Evolutionary conservation across 2,329 filamentous ascomycete genomes (phyloP).

Genomic region (Aspergillus novoparasiticus): DNA sequence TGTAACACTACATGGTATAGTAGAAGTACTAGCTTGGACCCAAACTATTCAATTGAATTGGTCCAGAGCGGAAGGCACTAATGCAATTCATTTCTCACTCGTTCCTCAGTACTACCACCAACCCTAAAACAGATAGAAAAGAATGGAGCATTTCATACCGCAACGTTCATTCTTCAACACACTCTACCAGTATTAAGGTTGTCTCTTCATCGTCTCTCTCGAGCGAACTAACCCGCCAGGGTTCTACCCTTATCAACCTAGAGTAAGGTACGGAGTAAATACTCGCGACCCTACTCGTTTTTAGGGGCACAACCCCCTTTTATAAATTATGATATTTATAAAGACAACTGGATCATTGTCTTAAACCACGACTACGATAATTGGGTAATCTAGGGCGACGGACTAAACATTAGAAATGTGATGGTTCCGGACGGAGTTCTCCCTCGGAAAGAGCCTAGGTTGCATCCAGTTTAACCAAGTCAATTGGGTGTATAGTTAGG

Average conservation of each 20-base stretch:
- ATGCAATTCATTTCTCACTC: neutral
- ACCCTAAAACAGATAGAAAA: neutral
- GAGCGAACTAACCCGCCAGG: too few relatives aligned
- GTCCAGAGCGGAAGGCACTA: neutral
- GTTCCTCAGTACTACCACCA: neutral
- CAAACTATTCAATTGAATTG: neutral
- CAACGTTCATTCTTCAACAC: neutral
- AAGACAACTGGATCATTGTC: constrained; percentile 3
- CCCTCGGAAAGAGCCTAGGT: neutral
- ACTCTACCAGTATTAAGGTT: neutral
- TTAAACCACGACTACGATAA: neutral
- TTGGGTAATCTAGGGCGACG: neutral
- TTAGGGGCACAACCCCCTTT: neutral
- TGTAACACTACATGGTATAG: neutral
- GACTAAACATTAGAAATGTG: neutral
- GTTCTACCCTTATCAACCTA: neutral
- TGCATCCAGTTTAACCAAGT: neutral
- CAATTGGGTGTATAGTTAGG: neutral
- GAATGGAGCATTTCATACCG: neutral
- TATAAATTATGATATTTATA: neutral
- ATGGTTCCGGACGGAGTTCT: neutral
- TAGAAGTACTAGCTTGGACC: too few relatives aligned
- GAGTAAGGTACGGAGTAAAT: neutral
- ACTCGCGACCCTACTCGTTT: neutral
- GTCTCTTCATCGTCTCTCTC: neutral